Conservation (phyloP, 257 asterid genomes). For the Plantago major region DNA sequence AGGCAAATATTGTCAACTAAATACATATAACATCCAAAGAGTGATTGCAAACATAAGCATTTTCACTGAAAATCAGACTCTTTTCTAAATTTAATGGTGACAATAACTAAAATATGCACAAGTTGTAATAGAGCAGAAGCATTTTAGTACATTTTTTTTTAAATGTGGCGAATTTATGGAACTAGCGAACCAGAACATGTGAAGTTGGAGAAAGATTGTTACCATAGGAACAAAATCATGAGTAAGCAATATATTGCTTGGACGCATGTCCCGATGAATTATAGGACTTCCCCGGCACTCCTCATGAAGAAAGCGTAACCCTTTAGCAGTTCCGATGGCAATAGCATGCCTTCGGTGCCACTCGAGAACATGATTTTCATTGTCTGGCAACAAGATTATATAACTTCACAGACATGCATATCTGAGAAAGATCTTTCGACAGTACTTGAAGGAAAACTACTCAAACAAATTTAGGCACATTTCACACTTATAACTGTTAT, state of each 20-base stretch:
- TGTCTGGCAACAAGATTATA: conserved; percentile 31
- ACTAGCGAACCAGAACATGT: too few relatives aligned
- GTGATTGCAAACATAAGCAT: too few relatives aligned
- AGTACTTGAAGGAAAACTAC: too few relatives aligned
- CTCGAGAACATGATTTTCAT: conserved; percentile 40
- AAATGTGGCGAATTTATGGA: too few relatives aligned
- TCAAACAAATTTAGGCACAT: too few relatives aligned
- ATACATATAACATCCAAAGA: not conserved
- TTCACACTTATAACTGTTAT: not conserved
- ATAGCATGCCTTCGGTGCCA: conserved; percentile 70
- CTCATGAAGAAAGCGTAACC: conserved; percentile 71
- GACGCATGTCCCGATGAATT: conserved; percentile 73
- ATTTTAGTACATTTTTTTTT: too few relatives aligned
- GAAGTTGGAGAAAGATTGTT: not conserved
- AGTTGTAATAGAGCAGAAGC: too few relatives aligned
- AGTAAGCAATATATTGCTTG: conserved; percentile 71
- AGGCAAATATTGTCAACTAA: conserved; percentile 12
- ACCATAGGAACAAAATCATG: conserved; percentile 83
- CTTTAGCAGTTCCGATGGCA: conserved; percentile 79
- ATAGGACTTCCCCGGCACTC: conserved; percentile 92
- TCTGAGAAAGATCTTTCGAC: too few relatives aligned
- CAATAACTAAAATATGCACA: too few relatives aligned
- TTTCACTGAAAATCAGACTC: too few relatives aligned
- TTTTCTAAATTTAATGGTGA: too few relatives aligned
- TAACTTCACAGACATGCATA: too few relatives aligned